Evolutionary conservation across 2,329 filamentous ascomycete species (phyloP), one percentile per base, ranked within the genome.

Genomic region (Colletotrichum sp.): DNA sequence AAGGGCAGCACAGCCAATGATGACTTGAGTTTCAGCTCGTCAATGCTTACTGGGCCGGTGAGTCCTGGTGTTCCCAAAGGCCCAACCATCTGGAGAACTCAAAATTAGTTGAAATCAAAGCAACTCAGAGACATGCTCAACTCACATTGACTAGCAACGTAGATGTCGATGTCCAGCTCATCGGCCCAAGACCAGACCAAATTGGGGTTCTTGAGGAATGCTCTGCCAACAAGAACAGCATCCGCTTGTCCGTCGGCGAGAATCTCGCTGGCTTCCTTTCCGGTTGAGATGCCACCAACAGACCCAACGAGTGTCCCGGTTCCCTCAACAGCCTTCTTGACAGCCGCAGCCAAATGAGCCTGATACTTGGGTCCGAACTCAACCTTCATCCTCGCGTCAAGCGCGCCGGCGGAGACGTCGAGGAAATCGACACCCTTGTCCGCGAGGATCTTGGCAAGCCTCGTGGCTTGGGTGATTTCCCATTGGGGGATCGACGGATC

Each of bases 361-460:
- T 96, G 94, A 84, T 95, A 96, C 0, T 88, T 93, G 0, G 92
- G 91, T 0, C 89, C 90, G 2, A 84, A 78, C n/a, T 87, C 85
- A 74, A 93, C 89, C 77, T 91, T 89, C 79, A 92, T 90, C 59
- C 84, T 82, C 4, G 88, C 85, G 79, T 95, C 90, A 59, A 90
- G 88, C 9, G 94, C 94, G 7, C 91, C 94, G 2, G 89, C 90
- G 9, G 90, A 92, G 26, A 96, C 88, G 79, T 96, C 94, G 8
- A 96, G 85, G 13, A 96, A 85, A 81, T 96, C 94, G 7, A 96
- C 89, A 4, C 94, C 94, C 24, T 84, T 86, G 2, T 89, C 89
- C 0, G 91, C 92, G 1, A 96, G 86, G 1, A 91, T 84, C 69
- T 87, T 84, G 2, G 93, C 92, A 4, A 96, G 89, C 59, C 86